Evolutionary conservation across 306 rosid species (phyloP).

Genomic region (Vicia sativa): DNA sequence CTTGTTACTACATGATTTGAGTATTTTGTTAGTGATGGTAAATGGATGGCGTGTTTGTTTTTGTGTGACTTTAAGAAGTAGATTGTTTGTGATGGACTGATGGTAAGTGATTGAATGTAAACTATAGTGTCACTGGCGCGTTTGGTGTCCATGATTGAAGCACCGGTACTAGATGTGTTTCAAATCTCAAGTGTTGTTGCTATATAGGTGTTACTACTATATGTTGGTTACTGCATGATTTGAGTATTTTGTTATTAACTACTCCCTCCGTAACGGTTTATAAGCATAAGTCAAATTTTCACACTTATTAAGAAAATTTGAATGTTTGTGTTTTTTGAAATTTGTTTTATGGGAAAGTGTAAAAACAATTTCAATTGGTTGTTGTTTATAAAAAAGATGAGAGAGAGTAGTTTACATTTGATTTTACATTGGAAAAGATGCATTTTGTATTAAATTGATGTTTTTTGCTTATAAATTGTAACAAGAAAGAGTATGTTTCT

Average conservation of each 20-base stretch:
- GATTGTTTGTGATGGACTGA: conserved; percentile 1
- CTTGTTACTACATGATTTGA: conserved; percentile 3
- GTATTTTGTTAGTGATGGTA: neutral
- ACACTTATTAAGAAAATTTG: too few species aligned
- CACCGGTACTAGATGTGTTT: neutral
- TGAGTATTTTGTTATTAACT: conserved; percentile 6
- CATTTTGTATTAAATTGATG: too few species aligned
- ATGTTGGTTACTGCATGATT: neutral
- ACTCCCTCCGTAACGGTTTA: too few species aligned
- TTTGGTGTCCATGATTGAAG: neutral
- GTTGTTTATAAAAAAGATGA: too few species aligned
- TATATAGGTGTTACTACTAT: neutral
- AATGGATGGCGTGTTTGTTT: conserved; percentile 9
- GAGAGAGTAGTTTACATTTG: too few species aligned
- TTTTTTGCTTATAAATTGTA: too few species aligned
- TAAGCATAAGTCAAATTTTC: too few species aligned
- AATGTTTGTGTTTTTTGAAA: too few species aligned
- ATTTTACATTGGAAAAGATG: too few species aligned
- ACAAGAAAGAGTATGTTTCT: too few species aligned
- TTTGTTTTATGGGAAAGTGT: too few species aligned
- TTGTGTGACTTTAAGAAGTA: conserved; percentile 14
- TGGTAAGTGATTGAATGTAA: neutral
- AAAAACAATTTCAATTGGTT: too few species aligned
- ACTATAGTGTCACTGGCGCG: neutral
- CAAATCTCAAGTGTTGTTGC: neutral